Percentiles rank a stretch among this genome's conserved stretches.
Evolutionary conservation across 176 grass and related monocot species (phyloP).

Genomic region (Typha latifolia): DNA sequence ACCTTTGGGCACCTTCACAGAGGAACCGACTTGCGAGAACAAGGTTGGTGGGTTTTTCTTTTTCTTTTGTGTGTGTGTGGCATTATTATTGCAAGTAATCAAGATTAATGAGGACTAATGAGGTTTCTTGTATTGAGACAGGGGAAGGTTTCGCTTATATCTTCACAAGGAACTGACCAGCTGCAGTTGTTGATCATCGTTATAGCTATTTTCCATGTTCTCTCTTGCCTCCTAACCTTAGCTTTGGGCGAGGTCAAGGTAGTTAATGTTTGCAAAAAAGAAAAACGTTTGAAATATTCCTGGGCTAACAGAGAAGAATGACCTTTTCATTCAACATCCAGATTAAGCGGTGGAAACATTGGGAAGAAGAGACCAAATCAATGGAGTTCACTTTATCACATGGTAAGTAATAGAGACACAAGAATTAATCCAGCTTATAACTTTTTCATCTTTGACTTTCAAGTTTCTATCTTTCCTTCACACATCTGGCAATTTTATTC

Average conservation of each 20-base stretch:
- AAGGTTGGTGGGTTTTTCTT: not conserved
- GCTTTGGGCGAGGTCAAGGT: not conserved
- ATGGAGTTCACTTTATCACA: not conserved
- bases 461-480: not conserved
- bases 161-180: not conserved
- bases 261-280: not conserved
- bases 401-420: not conserved
- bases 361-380: constrained; percentile 20
- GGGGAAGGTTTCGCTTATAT: constrained; percentile 10
- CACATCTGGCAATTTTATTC: not conserved
- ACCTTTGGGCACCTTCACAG: not conserved
- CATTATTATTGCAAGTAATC: too few species aligned
- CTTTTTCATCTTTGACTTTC: not conserved
- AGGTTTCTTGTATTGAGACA: not conserved
- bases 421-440: too few species aligned
- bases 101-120: too few species aligned
- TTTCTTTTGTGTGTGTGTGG: too few species aligned
- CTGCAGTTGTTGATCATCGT: constrained; percentile 3
- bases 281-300: not conserved
- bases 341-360: constrained; percentile 13
- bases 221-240: constrained; percentile 4
- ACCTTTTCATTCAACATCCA: not conserved
- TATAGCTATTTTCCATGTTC: not conserved
- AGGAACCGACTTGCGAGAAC: not conserved
- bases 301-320: not conserved